Base-by-base conservation (phyloP, 768 basidiomycete genomes). In the Leccinum rimulosum region DNA sequence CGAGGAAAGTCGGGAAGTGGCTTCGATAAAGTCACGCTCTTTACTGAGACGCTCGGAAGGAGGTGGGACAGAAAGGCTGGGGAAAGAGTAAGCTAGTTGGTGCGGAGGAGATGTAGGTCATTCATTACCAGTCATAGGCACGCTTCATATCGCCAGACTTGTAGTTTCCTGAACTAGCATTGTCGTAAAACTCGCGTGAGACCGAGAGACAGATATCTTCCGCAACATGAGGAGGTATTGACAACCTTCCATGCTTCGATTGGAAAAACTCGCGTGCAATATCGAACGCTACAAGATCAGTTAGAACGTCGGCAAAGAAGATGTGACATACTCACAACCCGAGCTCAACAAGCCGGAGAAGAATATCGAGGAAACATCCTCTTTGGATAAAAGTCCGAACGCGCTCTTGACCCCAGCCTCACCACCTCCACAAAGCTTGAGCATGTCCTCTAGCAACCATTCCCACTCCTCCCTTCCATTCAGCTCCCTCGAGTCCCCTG, bases 21-120 rank as follows among this genome's bases (percentile, higher is more conserved):
- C 97, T 76, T 98, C 95, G 61, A 99, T 97, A 73, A 98, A 99
- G 56, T 93, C 89, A 57, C 87, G 88, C 70, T 98, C 93, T 59
- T 76, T 78, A 14, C 73, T 64, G 56, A 95, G 79, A 0, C 77
- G 78, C 17, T 85, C 82, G 0, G 93, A 87, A 4, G 78, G 73
- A 6, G 77, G 77, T 1, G 91, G 86, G 12, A 98, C 90, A 52
- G 86, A 79, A 55, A 98, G 79, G 66, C 96, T 98, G 67, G 56
- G 54, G 30, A 55, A 57, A 27, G 59, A 27, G 47, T 68, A 45
- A 65, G 58, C 25, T 3, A 52, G 27, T 49, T 51, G 49, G 5
- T 27, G 12, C 25, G 33, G 15, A 15, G 25, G 9, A 30, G 0
- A 40, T 30, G 36, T 11, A 12, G 35, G 36, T 30, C 40, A 67